phyloP scores from a whole-genome alignment of 2,329 filamentous ascomycete genomes.

The Phialophora chinensis region DNA sequence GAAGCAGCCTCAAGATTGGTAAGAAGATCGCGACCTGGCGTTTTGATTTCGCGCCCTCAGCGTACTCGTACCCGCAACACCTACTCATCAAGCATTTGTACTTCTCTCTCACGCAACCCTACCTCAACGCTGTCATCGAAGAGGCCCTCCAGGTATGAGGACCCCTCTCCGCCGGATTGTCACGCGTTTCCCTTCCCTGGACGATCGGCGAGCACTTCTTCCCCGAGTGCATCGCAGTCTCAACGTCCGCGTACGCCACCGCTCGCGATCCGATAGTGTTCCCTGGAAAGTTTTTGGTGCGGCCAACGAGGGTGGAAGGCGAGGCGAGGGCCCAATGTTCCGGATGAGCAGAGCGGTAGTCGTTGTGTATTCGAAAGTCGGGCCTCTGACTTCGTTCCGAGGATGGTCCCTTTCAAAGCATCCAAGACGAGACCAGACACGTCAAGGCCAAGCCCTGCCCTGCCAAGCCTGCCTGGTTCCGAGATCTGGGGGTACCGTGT shows the following conservation, averaged over 20 bases:
- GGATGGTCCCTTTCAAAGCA: no score
- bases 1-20: conserved; percentile 20
- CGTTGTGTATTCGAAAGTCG: not conserved
- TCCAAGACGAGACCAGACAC: no score
- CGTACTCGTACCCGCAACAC: not conserved
- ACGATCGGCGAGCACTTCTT: conserved; percentile 51
- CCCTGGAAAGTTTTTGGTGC: conserved; percentile 32
- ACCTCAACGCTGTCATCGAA: conserved; percentile 19
- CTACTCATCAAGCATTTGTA: no score
- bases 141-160: conserved; percentile 24
- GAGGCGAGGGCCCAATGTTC: not conserved
- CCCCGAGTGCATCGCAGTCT: conserved; percentile 44
- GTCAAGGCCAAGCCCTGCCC: not conserved
- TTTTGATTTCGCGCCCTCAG: not conserved
- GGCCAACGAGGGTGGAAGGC: not conserved
- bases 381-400: not conserved
- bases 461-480: not conserved
- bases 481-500: not conserved
- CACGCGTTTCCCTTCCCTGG: conserved; percentile 20
- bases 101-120: not conserved
- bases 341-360: not conserved
- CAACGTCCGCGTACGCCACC: conserved; percentile 49
- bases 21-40: conserved; percentile 6
- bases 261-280: conserved; percentile 52
- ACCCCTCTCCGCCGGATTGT: conserved; percentile 16